Conservation (phyloP, 1,284 basidiomycete species). For the Mycena citricolor region DNA sequence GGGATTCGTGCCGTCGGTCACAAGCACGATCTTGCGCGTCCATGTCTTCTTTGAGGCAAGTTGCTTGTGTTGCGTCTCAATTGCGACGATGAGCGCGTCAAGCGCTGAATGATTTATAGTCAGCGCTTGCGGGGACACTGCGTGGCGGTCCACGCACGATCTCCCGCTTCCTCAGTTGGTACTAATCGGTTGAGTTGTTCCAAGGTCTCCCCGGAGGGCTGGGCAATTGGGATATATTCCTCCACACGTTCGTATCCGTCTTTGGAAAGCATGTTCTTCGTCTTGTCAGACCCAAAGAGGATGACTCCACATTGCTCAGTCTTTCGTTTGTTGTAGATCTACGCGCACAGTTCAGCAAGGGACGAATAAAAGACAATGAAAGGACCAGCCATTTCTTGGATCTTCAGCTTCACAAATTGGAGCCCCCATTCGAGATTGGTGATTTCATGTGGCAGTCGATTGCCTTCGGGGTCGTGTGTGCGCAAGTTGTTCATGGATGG, state of each 20-base stretch:
- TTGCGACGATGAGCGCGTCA: conserved; percentile 83
- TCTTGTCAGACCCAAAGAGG: conserved; percentile 82
- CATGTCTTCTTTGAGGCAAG: conserved; percentile 70
- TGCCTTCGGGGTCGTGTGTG: conserved; percentile 46
- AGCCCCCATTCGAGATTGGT: conserved; percentile 80
- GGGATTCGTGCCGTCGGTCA: conserved; percentile 80
- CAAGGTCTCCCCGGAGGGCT: conserved; percentile 76
- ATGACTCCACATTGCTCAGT: conserved; percentile 90
- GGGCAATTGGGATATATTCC: conserved; percentile 77
- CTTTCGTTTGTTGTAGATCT: conserved; percentile 89
- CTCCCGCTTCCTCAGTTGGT: conserved; percentile 62
- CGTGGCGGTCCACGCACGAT: conserved; percentile 52
- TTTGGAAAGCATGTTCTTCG: conserved; percentile 70
- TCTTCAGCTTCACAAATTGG: conserved; percentile 84
- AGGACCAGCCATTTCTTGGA: conserved; percentile 77
- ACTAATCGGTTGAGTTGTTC: conserved; percentile 68
- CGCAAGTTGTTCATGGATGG: conserved; percentile 76
- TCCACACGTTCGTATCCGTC: conserved; percentile 77
- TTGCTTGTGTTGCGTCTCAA: conserved; percentile 71
- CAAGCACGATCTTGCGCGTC: conserved; percentile 76
- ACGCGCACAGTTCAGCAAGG: background rate
- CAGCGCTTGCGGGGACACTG: conserved; percentile 3
- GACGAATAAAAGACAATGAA: background rate
- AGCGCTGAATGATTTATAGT: conserved; percentile 54
- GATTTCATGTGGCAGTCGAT: conserved; percentile 54